Conservation (phyloP, 2,329 filamentous ascomycete species). For the Claviceps capensis region DNA sequence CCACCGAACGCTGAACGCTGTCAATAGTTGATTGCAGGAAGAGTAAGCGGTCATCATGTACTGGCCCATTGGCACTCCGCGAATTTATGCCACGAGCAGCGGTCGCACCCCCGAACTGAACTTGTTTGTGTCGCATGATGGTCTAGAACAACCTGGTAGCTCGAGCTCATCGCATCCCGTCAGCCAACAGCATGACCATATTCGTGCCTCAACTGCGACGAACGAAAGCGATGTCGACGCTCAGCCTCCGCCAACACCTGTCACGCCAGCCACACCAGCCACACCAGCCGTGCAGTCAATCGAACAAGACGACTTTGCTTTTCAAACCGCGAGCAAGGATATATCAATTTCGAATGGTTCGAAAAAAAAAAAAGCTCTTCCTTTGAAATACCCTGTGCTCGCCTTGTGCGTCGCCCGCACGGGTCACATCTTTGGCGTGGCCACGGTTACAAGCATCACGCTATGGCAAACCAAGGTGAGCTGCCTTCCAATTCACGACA, state of each 20-base stretch:
- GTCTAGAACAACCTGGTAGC: slow-evolving; percentile 28
- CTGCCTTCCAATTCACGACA: neutral
- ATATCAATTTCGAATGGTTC: slow-evolving; percentile 11
- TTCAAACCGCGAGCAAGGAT: slow-evolving; percentile 11
- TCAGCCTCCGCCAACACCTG: slow-evolving; percentile 30
- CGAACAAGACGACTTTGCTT: slow-evolving; percentile 34
- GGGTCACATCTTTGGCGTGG: slow-evolving; percentile 74
- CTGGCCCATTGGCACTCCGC: slow-evolving; percentile 78
- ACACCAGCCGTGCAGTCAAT: slow-evolving; percentile 47
- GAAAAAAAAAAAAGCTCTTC: slow-evolving; percentile 21
- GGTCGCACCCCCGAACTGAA: slow-evolving; percentile 38
- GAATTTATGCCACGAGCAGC: slow-evolving; percentile 68
- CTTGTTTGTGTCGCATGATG: slow-evolving; percentile 46
- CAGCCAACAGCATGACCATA: slow-evolving; percentile 8
- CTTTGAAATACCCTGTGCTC: slow-evolving; percentile 50
- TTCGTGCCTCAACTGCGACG: slow-evolving; percentile 13
- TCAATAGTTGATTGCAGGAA: slow-evolving; percentile 11
- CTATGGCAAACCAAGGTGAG: slow-evolving; percentile 89
- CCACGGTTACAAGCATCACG: slow-evolving; percentile 74
- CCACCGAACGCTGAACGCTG: slow-evolving; percentile 7
- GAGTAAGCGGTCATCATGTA: slow-evolving; percentile 50
- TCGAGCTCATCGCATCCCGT: slow-evolving; percentile 11
- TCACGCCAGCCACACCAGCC: slow-evolving; percentile 40
- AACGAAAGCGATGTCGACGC: slow-evolving; percentile 21
- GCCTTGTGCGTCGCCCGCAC: slow-evolving; percentile 65